Base-by-base conservation (phyloP, 108 stramenopile genomes). In the Pseudonitzschia pungens region DNA sequence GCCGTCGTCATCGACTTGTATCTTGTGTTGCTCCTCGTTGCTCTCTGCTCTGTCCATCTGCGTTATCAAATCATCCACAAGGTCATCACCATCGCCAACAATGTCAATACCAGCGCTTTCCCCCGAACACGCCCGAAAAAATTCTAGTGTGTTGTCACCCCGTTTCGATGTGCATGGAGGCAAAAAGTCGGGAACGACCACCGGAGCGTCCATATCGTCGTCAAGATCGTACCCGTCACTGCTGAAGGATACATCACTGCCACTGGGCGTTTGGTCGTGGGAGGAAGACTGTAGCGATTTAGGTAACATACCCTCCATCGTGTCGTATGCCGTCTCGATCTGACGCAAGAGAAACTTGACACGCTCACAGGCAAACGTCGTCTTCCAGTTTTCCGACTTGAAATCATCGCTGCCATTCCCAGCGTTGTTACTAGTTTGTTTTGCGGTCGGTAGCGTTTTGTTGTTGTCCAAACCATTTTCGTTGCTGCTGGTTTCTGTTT, bases 111-210 rank as follows among this genome's bases (percentile, higher is more conserved):
- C 32, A 16, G 9, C 5, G 48, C 21, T 14, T 45, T 70, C 63
- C 26, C 80, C 80, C 43, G 31, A 59, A 51, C 86, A 87, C 0
- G 83, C 83, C 6, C 56, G 56, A 44, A 87, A 87, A 71, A 87
- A 87, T 40, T 71, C 76, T 1, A 82, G 26, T 10, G 86, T 87
- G 28, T 75, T 56, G 69, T 87, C 86, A 1, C 86, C 86, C 10
- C 68, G 60, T 29, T 56, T 32, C 28, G 83, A 77, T 11, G 73
- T 80, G 55, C 86, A 87, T 33, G 83, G 81, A 24, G 86, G 86
- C 40, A 87, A 68, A 7, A 87, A 69, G 60, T 84, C 86, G 1
- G 86, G 78, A 36, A 87, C 76, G 22, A 83, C 66, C 24, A 52
- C 69, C 32, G 77, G 76, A 4, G 71, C 60, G 53, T 81, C 81